These are phyloP conservation scores for Sugiyamaella sp. DNA, from an alignment of 1,139 yeast genomes.

Conservation along the genomic window DNA sequence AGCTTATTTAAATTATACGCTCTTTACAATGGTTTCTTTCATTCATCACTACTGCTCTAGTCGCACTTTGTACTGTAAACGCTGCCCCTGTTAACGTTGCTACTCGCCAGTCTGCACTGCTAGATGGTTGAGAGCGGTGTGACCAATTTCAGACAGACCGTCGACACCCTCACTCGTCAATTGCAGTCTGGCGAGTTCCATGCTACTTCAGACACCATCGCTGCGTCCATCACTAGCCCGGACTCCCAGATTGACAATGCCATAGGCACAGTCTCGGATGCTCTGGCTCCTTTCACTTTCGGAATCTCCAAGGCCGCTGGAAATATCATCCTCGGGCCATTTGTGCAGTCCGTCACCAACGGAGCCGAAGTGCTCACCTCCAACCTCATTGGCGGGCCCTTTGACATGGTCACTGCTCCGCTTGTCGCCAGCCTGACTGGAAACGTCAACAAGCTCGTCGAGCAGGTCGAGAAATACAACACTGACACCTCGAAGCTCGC, in stretches of 20 bases:
- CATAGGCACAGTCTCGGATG: constrained; percentile 31
- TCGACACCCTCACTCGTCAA: constrained; percentile 29
- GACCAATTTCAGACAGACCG: constrained; percentile 31
- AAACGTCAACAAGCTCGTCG: constrained; percentile 23
- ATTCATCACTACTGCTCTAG: background rate
- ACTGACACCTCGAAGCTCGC: constrained; percentile 26
- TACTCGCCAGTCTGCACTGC: background rate
- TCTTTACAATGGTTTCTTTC: background rate
- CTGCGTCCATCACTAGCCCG: constrained; percentile 36
- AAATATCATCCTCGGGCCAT: constrained; percentile 37
- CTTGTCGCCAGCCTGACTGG: constrained; percentile 19
- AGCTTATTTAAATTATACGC: too few relatives aligned
- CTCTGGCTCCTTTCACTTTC: constrained; percentile 33
- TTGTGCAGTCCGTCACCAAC: constrained; percentile 40
- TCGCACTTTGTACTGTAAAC: background rate
- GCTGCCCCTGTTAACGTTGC: background rate
- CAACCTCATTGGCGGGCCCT: constrained; percentile 31
- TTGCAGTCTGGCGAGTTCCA: constrained; percentile 27
- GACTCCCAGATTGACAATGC: constrained; percentile 37
- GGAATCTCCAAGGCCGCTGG: constrained; percentile 35
- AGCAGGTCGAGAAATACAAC: constrained; percentile 25
- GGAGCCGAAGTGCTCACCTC: too few relatives aligned
- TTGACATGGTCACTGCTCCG: constrained; percentile 24
- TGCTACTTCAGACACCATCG: too few relatives aligned
- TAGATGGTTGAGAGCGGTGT: constrained; percentile 23